Conservation (phyloP, 73 alveolate genomes). For the Effrenium voratum region DNA sequence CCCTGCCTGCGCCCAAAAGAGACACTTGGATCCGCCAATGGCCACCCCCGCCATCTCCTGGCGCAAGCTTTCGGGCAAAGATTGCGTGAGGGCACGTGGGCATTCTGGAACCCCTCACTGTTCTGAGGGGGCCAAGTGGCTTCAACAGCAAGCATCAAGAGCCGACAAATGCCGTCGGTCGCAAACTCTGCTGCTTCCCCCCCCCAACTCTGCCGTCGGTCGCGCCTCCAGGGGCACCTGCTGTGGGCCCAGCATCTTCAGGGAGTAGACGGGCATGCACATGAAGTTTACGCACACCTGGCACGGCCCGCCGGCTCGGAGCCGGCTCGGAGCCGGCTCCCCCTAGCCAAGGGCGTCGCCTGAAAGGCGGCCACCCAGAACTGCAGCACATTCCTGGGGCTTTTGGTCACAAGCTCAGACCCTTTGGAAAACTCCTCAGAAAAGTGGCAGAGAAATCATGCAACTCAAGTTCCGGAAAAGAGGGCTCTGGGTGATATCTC, state of each 20-base stretch:
- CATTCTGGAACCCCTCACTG: background rate
- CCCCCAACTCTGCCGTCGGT: background rate
- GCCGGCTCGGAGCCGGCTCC: background rate
- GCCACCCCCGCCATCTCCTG: constrained; percentile 52
- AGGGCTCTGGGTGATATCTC: no score
- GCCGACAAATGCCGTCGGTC: background rate
- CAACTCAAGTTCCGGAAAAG: no score
- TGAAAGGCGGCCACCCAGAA: constrained; percentile 94
- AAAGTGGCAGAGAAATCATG: no score
- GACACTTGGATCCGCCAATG: constrained; percentile 82
- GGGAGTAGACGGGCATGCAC: constrained; percentile 84
- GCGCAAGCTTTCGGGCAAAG: background rate
- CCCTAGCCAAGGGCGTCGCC: constrained; percentile 29
- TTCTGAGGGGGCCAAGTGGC: background rate
- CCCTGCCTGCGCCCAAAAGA: constrained; percentile 67
- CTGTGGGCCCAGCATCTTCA: constrained; percentile 75
- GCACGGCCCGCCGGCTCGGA: background rate
- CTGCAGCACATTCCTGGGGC: constrained; percentile 70
- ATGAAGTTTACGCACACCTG: constrained; percentile 85
- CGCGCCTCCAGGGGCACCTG: constrained; percentile 61
- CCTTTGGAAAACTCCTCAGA: no score
- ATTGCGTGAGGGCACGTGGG: background rate
- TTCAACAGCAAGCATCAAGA: background rate
- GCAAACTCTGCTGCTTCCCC: background rate
- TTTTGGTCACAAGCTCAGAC: no score